Conservation (phyloP, 169 alveolate species). For the Eimeria acervulina region DNA sequence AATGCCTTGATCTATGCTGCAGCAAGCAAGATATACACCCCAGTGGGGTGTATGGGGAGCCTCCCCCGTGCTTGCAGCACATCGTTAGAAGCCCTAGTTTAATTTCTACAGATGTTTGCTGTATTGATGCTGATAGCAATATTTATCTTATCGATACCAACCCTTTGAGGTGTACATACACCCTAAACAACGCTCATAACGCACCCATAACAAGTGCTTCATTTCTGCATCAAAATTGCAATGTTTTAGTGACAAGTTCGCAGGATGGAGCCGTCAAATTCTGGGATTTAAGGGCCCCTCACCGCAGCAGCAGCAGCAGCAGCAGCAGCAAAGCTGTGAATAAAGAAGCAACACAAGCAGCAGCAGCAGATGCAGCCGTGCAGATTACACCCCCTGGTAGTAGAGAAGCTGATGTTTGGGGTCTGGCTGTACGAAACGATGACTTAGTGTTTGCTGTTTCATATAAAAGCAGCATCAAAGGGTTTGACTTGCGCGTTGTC, state of each 20-base stretch:
- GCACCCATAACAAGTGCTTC: conserved; percentile 46
- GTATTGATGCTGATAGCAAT: conserved; percentile 32
- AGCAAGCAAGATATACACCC: background rate
- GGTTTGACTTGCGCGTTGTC: conserved; percentile 38
- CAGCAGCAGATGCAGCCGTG: conserved; percentile 42
- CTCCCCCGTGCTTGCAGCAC: conserved; percentile 58
- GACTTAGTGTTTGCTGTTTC: conserved; percentile 32
- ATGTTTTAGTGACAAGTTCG: conserved; percentile 21
- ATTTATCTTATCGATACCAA: background rate
- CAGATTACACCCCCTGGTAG: conserved; percentile 62
- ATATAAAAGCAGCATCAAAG: background rate
- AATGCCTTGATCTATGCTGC: background rate
- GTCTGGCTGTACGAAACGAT: conserved; percentile 29
- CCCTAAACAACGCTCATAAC: conserved; percentile 13
- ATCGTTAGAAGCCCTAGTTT: conserved; percentile 8
- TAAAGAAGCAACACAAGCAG: no score
- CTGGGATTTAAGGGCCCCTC: conserved; percentile 41
- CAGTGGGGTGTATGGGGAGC: background rate
- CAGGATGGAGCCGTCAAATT: conserved; percentile 54
- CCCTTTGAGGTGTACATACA: conserved; percentile 24
- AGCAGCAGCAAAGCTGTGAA: background rate
- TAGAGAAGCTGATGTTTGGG: conserved; percentile 65
- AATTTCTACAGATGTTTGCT: conserved; percentile 10
- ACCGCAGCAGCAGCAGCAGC: background rate
- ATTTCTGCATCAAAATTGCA: conserved; percentile 20